Evolutionary conservation across 495 filamentous ascomycete species (phyloP).

Genomic region (Daldinia grandis): DNA sequence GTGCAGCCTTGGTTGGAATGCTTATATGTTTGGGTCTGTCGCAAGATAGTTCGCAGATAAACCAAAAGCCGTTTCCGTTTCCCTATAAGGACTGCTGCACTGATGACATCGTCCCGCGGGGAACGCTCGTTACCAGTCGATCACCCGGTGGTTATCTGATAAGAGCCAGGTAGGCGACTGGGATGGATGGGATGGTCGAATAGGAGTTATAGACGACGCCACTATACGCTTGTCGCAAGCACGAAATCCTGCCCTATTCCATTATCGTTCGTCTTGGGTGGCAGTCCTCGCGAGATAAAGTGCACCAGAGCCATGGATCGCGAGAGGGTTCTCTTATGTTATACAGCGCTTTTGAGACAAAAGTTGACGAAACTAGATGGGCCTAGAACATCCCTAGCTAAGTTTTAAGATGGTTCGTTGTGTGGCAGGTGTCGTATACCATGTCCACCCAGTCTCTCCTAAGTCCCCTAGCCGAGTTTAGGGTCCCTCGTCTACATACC

Average conservation of each 20-base stretch:
- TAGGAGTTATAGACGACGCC: constrained; percentile 30
- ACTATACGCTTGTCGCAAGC: constrained; percentile 31
- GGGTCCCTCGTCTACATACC: constrained; percentile 28
- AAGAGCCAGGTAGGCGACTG: constrained; percentile 37
- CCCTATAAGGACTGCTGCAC: constrained; percentile 35
- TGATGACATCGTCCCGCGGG: constrained; percentile 43
- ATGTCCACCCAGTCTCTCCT: constrained; percentile 14
- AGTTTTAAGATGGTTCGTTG: constrained; percentile 36
- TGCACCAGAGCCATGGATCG: constrained; percentile 35
- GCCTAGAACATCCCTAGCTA: constrained; percentile 31
- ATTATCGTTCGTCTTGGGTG: constrained; percentile 24
- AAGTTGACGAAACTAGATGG: constrained; percentile 33
- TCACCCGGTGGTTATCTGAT: constrained; percentile 43
- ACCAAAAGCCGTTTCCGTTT: constrained; percentile 41
- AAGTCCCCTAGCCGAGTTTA: constrained; percentile 18
- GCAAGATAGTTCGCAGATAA: constrained; percentile 44
- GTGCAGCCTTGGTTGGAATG: constrained; percentile 35
- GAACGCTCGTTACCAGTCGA: constrained; percentile 42
- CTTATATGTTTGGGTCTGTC: constrained; percentile 32
- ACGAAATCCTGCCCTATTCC: constrained; percentile 32
- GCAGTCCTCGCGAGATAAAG: constrained; percentile 35
- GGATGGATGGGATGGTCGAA: constrained; percentile 30
- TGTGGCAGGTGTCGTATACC: constrained; percentile 38
- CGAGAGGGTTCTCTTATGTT: constrained; percentile 29
- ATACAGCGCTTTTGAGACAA: constrained; percentile 35